These are phyloP conservation scores for Lactarius vividus DNA, from an alignment of 768 basidiomycete genomes.

Conservation along the genomic window DNA sequence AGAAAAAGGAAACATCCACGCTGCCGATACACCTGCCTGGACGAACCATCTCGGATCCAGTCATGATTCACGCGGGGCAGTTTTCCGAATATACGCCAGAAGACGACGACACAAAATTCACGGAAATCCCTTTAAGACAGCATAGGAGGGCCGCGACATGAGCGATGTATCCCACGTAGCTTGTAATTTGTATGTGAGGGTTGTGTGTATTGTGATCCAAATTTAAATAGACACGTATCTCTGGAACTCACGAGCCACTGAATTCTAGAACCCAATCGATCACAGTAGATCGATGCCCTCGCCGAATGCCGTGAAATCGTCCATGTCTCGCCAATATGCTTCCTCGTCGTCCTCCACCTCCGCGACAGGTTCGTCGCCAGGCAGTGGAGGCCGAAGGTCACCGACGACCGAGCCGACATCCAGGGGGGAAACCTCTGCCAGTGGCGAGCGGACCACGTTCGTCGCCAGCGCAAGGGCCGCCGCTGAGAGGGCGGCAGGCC, in stretches of 20 bases:
- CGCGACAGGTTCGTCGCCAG: neutral
- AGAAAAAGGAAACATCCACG: conserved; percentile 7
- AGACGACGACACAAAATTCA: neutral
- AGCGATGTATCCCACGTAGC: neutral
- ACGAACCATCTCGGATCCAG: conserved; percentile 9
- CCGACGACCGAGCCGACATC: conserved; percentile 23
- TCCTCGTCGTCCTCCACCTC: conserved; percentile 26
- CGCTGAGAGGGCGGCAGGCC: neutral
- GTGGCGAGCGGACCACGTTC: conserved; percentile 3
- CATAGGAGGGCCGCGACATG: neutral
- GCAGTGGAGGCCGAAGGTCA: conserved; percentile 5
- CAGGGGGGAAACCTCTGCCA: conserved; percentile 20
- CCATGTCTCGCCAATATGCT: conserved; percentile 26
- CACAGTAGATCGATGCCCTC: conserved; percentile 1
- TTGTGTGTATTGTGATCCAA: conserved; percentile 2
- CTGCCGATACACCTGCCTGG: conserved; percentile 6
- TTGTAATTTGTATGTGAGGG: neutral
- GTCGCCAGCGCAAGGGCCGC: neutral
- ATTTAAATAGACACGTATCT: neutral
- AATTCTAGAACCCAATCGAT: neutral
- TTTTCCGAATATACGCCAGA: neutral
- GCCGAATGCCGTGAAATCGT: conserved; percentile 13
- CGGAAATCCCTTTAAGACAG: neutral
- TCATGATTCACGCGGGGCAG: conserved; percentile 8
- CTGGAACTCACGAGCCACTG: neutral